Conservation (phyloP, 176 grass and related monocot species). For the Raddia guianensis region DNA sequence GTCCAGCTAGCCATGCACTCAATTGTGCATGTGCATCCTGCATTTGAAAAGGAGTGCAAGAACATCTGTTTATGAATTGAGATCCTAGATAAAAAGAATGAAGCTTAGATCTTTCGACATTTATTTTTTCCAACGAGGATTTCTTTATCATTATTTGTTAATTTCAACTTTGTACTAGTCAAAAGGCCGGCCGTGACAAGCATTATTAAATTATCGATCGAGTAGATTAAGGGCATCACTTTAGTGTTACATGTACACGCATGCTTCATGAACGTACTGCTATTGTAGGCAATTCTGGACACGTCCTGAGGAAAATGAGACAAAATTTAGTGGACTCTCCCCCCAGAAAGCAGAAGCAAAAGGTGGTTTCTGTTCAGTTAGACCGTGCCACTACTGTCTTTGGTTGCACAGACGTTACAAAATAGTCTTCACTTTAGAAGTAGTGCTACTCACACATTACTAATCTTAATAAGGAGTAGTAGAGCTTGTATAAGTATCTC, state of each 20-base stretch:
- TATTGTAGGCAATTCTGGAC: conserved; percentile 41
- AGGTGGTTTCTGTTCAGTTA: conserved; percentile 49
- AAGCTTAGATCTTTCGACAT: conserved; percentile 48
- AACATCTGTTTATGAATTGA: conserved; percentile 52
- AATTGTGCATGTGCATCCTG: conserved; percentile 39
- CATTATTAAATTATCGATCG: conserved; percentile 44
- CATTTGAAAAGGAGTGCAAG: conserved; percentile 39
- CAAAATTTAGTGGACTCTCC: conserved; percentile 62
- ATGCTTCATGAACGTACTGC: conserved; percentile 31
- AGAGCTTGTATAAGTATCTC: conserved; percentile 60
- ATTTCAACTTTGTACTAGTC: conserved; percentile 48
- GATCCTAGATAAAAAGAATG: conserved; percentile 67
- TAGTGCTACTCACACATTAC: conserved; percentile 21
- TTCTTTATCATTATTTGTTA: conserved; percentile 42
- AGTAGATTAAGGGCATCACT: conserved; percentile 39
- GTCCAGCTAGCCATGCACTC: neutral
- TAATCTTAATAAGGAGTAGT: conserved; percentile 3
- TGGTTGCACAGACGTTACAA: conserved; percentile 29
- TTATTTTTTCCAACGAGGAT: conserved; percentile 40
- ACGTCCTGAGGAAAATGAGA: conserved; percentile 49
- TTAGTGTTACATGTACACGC: conserved; percentile 48
- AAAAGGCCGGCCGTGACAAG: conserved; percentile 48
- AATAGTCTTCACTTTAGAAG: too few relatives aligned
- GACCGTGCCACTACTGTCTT: conserved; percentile 39
- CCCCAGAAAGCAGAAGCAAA: conserved; percentile 51